Base-by-base conservation (phyloP, 352 stramenopile species). In the Hyaloperonospora brassicae region DNA sequence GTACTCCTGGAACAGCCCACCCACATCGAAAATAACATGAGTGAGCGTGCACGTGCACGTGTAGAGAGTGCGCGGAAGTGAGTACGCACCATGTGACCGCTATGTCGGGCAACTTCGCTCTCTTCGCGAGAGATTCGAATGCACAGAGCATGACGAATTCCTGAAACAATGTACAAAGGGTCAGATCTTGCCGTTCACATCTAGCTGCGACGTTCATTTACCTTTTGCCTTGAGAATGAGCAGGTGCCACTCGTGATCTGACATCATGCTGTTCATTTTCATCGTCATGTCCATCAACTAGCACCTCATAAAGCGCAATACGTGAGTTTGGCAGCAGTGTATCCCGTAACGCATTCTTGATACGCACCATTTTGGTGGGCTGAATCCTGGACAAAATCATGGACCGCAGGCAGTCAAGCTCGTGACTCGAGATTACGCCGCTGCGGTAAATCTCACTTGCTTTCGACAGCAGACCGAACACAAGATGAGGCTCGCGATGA, bases 241-340 rank as follows among this genome's bases (percentile, higher is more conserved):
- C 42, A 83, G 66, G 55, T 93, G 82, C 83, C 83, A 93, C 57
- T 93, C 79, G 59, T 93, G 83, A 42, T 93, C 80, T 4, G 83
- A 87, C 42, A 93, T 93, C 60, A 89, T 84, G 21, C 74, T 72
- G 57, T 89, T 76, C 80, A 87, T 89, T 35, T 82, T 86, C 68
- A 89, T 87, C 0, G 80, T 87, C 72, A 82, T 87, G 55, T 90
- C 79, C 39, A 81, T 85, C 31, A 93, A 63, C 79, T 90, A 25
- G 30, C 12, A 35, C 31, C 48, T 21, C 11, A 21, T 6, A 46
- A 14, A 46, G 0, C 30, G 0, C n/a, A 51, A 31, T 7, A 13
- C 49, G 47, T 60, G 50, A 59, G 44, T 46, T 47, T 30, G 0
- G 11, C 10, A 13, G 30, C 27, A 27, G n/a, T 34, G 47, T 31